These are phyloP conservation scores for Kalmusia sp. DNA, from an alignment of 2,329 filamentous ascomycete genomes.

Conservation along the genomic window DNA sequence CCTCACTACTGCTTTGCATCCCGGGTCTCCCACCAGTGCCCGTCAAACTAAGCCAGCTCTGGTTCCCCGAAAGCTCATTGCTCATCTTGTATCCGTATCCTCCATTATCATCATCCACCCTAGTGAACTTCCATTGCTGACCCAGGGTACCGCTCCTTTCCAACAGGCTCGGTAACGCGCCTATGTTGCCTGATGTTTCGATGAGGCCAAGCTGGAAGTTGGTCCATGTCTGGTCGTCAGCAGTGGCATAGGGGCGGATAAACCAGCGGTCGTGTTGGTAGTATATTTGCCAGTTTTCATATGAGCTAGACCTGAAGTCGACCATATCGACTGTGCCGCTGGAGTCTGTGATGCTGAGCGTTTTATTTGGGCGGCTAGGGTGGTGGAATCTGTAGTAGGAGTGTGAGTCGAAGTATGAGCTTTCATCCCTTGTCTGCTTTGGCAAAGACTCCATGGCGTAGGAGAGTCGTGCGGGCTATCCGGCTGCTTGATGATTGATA, in stretches of 20 bases:
- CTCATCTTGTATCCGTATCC: slow-evolving; percentile 11
- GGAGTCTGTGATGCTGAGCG: neutral
- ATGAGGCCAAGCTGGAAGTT: slow-evolving; percentile 21
- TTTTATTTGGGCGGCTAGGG: neutral
- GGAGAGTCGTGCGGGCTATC: neutral
- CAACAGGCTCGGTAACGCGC: slow-evolving; percentile 9
- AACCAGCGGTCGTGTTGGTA: slow-evolving; percentile 27
- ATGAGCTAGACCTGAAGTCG: slow-evolving; percentile 3
- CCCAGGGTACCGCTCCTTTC: slow-evolving; percentile 14
- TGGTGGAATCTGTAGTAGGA: slow-evolving; percentile 21
- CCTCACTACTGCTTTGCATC: slow-evolving; percentile 13
- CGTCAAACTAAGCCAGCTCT: slow-evolving; percentile 6
- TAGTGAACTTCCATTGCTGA: slow-evolving; percentile 21
- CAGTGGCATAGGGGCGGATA: slow-evolving; percentile 29
- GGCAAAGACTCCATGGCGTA: neutral
- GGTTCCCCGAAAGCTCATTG: slow-evolving; percentile 20
- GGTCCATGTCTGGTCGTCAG: neutral
- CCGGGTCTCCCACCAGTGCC: slow-evolving; percentile 3
- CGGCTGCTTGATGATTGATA: neutral
- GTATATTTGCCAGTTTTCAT: slow-evolving; percentile 31
- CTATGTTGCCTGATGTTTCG: neutral
- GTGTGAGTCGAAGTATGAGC: slow-evolving; percentile 14
- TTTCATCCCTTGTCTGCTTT: neutral
- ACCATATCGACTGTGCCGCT: slow-evolving; percentile 20
- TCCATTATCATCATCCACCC: neutral